A percentile compares a stretch with the other conserved stretches of the same genome.
These are phyloP conservation scores for Fusarium pseudocircinatum DNA, from an alignment of 2,329 filamentous ascomycete genomes.

Conservation along the genomic window DNA sequence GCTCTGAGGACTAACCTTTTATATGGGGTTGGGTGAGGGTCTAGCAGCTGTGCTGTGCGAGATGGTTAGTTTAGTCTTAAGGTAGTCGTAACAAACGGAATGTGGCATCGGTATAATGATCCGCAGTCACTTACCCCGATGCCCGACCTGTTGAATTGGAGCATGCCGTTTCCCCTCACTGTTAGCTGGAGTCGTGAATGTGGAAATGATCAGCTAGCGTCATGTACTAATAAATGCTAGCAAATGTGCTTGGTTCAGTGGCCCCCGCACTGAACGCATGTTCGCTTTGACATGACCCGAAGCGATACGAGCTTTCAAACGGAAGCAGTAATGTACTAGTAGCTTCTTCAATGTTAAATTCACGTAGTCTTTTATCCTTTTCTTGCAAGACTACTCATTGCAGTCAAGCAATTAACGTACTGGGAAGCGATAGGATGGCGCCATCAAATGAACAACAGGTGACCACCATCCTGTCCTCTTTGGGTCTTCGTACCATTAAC, in stretches of 20 bases:
- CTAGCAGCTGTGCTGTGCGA: background rate
- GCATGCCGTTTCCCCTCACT: background rate
- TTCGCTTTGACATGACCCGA: background rate
- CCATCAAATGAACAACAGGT: background rate
- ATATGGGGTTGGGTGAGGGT: fast-evolving
- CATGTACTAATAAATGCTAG: background rate
- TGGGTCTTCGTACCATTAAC: fast-evolving
- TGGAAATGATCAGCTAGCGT: background rate
- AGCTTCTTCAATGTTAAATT: fast-evolving
- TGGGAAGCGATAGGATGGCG: background rate
- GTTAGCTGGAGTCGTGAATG: background rate
- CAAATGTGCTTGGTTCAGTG: background rate
- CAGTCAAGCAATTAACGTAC: fast-evolving
- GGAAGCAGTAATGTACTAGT: background rate
- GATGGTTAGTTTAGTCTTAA: background rate
- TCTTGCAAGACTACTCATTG: background rate
- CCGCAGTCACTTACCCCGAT: fast-evolving
- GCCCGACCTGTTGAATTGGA: background rate
- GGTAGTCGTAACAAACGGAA: background rate
- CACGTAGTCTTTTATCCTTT: too few species aligned
- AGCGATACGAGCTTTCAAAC: background rate
- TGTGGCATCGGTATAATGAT: too few species aligned
- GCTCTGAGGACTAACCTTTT: fast-evolving
- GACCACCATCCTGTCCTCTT: fast-evolving
- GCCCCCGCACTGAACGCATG: background rate